These are phyloP conservation scores for Lophiostoma macrostomum DNA, from an alignment of 495 filamentous ascomycete genomes.

Conservation along the genomic window DNA sequence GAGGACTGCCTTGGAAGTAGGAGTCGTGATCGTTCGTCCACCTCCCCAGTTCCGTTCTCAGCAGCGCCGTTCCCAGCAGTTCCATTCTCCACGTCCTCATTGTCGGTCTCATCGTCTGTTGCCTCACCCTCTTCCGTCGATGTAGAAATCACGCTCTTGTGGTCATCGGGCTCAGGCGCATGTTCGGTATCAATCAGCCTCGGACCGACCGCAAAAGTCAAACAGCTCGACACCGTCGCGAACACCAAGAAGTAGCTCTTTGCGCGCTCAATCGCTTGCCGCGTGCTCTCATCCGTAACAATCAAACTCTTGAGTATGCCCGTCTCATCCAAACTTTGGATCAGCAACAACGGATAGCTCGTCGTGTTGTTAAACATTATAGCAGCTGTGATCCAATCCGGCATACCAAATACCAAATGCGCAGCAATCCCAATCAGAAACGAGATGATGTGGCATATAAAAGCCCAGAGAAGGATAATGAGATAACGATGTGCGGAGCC, in stretches of 20 bases:
- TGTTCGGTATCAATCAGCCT: constrained; percentile 51
- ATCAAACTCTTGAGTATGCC: constrained; percentile 57
- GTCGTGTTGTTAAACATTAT: constrained; percentile 73
- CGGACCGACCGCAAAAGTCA: constrained; percentile 62
- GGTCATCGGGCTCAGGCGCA: constrained; percentile 28
- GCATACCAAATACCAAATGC: constrained; percentile 50
- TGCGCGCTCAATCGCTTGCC: constrained; percentile 57
- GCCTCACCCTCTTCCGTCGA: constrained; percentile 17
- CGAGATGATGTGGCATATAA: constrained; percentile 51
- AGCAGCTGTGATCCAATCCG: constrained; percentile 61
- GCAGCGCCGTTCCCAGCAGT: constrained; percentile 20
- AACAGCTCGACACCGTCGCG: constrained; percentile 54
- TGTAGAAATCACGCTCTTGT: background rate
- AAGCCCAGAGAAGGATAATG: constrained; percentile 54
- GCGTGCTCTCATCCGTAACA: constrained; percentile 45
- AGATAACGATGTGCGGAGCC: constrained; percentile 55
- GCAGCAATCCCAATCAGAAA: constrained; percentile 49
- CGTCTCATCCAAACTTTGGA: constrained; percentile 60
- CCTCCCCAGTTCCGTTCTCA: constrained; percentile 48
- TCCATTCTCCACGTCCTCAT: constrained; percentile 23
- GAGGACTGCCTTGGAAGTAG: too few relatives aligned
- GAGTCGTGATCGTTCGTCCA: too few relatives aligned
- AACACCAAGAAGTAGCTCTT: constrained; percentile 65
- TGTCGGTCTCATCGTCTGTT: constrained; percentile 36
- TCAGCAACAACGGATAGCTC: constrained; percentile 61